These are phyloP conservation scores for Lasiodiplodia sp. DNA, from an alignment of 2,329 filamentous ascomycete species.

Conservation along the genomic window DNA sequence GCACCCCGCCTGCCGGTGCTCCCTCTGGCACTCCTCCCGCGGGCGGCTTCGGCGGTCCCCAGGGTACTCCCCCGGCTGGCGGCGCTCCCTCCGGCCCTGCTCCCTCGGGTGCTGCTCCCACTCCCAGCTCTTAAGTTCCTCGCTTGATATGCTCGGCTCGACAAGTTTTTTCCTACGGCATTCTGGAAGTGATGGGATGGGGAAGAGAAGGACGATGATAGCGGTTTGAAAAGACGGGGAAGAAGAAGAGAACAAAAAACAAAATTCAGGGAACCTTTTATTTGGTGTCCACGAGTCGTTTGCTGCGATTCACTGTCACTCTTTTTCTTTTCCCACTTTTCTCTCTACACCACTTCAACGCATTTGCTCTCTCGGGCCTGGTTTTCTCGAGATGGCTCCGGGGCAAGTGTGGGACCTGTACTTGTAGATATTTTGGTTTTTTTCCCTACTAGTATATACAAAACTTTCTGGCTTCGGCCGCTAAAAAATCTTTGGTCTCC, in stretches of 20 bases:
- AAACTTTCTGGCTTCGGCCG: constrained; percentile 3
- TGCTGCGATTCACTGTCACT: constrained; percentile 1
- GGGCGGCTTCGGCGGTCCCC: neutral
- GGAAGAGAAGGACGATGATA: neutral
- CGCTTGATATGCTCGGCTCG: constrained; percentile 2
- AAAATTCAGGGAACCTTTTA: neutral
- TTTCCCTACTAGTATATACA: constrained; percentile 11
- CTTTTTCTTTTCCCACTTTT: neutral
- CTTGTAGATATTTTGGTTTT: constrained; percentile 10
- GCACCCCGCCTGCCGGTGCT: neutral
- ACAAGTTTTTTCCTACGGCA: neutral
- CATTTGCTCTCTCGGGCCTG: neutral
- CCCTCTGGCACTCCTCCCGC: neutral
- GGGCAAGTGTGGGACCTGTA: neutral
- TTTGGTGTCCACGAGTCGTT: neutral
- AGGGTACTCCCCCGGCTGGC: neutral
- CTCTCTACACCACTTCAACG: neutral
- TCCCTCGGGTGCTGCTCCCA: neutral
- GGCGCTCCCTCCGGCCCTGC: neutral
- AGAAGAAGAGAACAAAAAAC: neutral
- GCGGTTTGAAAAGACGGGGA: neutral
- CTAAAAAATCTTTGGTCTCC: neutral
- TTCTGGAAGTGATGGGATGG: no score
- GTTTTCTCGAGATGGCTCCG: neutral
- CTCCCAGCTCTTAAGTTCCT: constrained; percentile 5